Evolutionary conservation across 495 filamentous ascomycete species (phyloP).

Genomic region (Penicillium dipodomyicola): DNA sequence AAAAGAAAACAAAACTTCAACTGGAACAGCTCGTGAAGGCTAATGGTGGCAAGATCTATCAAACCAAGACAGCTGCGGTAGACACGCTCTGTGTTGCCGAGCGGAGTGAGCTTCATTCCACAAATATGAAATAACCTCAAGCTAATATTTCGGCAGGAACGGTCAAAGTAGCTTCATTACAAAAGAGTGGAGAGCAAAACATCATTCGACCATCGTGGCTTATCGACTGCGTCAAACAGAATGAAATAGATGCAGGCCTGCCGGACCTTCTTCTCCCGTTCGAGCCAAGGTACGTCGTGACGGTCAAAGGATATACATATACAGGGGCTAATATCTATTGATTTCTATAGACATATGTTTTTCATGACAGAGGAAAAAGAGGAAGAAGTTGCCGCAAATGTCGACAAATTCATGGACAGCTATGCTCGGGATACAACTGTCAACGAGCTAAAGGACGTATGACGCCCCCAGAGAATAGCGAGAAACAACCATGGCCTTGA

Average conservation of each 20-base stretch:
- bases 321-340: background rate
- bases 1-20: slow-evolving; percentile 72
- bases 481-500: background rate
- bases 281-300: slow-evolving; percentile 61
- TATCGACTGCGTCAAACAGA: slow-evolving; percentile 72
- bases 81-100: slow-evolving; percentile 75
- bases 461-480: background rate
- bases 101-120: slow-evolving; percentile 49
- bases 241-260: slow-evolving; percentile 57
- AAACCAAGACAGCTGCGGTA: slow-evolving; percentile 60
- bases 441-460: slow-evolving; percentile 61
- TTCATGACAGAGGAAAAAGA: slow-evolving; percentile 47
- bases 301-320: background rate
- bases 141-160: slow-evolving; percentile 47
- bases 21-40: slow-evolving; percentile 85
- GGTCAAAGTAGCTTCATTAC: slow-evolving; percentile 81
- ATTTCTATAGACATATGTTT: slow-evolving; percentile 52
- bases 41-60: slow-evolving; percentile 80
- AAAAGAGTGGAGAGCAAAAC: slow-evolving; percentile 63
- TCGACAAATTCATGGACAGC: slow-evolving; percentile 80
- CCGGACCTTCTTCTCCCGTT: slow-evolving; percentile 61
- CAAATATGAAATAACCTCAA: background rate
- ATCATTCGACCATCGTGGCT: slow-evolving; percentile 83
- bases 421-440: slow-evolving; percentile 68
- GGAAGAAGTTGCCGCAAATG: slow-evolving; percentile 47